Evolutionary conservation across 2,329 filamentous ascomycete species (phyloP).

Genomic region (Cyphellophora attinorum): DNA sequence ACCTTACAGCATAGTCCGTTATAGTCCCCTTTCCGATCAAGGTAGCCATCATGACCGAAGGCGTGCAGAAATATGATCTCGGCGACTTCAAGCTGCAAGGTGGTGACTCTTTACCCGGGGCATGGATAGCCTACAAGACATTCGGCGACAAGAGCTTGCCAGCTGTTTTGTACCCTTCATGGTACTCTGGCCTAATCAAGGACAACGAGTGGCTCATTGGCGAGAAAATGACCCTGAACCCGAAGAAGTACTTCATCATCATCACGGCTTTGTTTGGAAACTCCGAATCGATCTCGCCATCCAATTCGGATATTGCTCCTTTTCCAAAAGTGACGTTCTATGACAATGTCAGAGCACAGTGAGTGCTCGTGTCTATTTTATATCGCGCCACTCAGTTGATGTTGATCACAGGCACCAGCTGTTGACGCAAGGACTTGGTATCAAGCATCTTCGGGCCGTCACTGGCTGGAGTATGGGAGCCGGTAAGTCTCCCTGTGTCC

Average conservation of each 20-base stretch:
- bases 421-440: conserved; percentile 52
- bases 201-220: conserved; percentile 71
- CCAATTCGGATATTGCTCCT: conserved; percentile 47
- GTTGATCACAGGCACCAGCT: too few species aligned
- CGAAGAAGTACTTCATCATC: conserved; percentile 58
- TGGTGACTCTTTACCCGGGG: conserved; percentile 51
- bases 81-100: conserved; percentile 60
- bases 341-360: conserved; percentile 61
- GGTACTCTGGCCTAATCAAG: conserved; percentile 60
- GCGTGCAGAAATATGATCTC: conserved; percentile 47
- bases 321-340: conserved; percentile 57
- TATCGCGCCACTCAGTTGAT: too few species aligned
- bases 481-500: too few species aligned
- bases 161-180: conserved; percentile 66
- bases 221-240: conserved; percentile 53
- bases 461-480: conserved; percentile 65
- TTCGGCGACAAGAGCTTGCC: conserved; percentile 55
- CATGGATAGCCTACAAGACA: conserved; percentile 68
- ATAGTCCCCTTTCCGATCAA: too few species aligned
- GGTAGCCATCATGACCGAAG: conserved; percentile 32
- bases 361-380: too few species aligned
- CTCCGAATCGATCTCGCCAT: conserved; percentile 58
- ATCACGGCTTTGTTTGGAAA: conserved; percentile 62
- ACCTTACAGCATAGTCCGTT: conserved; percentile 9
- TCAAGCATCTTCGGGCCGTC: conserved; percentile 53